These are phyloP conservation scores for Nidularia pulvinata DNA, from an alignment of 768 basidiomycete species.

Conservation along the genomic window DNA sequence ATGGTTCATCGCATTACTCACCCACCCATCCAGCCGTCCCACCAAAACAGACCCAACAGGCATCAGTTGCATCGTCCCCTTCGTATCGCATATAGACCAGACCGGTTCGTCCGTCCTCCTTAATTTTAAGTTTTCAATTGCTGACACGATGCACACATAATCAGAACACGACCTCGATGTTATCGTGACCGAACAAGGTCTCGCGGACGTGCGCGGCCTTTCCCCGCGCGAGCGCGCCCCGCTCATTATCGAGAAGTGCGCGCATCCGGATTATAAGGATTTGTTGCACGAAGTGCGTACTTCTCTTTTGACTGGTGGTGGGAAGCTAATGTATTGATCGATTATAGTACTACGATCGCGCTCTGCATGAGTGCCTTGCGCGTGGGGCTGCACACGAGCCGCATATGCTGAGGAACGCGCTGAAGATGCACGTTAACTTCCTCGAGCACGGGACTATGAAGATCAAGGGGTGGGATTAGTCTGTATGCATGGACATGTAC, in stretches of 20 bases:
- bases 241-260: constrained; percentile 44
- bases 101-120: constrained; percentile 28
- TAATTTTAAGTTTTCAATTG: background rate
- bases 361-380: constrained; percentile 39
- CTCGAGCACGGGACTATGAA: constrained; percentile 38
- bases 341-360: constrained; percentile 38
- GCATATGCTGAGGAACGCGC: constrained; percentile 42
- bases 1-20: background rate
- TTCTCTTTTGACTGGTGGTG: background rate
- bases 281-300: constrained; percentile 30
- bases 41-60: constrained; percentile 47
- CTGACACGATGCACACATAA: background rate
- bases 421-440: constrained; percentile 30
- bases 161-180: constrained; percentile 47
- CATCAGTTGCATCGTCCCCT: constrained; percentile 49
- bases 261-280: constrained; percentile 45
- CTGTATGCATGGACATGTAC: no score
- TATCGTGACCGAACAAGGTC: constrained; percentile 47
- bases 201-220: constrained; percentile 44
- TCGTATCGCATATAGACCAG: constrained; percentile 45
- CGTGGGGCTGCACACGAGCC: constrained; percentile 45
- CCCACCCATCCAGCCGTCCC: constrained; percentile 25
- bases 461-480: constrained; percentile 33
- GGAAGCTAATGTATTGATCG: background rate
- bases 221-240: constrained; percentile 45